phyloP scores from a whole-genome alignment of 78 protist genomes.

The Monosiga brevicollis region DNA sequence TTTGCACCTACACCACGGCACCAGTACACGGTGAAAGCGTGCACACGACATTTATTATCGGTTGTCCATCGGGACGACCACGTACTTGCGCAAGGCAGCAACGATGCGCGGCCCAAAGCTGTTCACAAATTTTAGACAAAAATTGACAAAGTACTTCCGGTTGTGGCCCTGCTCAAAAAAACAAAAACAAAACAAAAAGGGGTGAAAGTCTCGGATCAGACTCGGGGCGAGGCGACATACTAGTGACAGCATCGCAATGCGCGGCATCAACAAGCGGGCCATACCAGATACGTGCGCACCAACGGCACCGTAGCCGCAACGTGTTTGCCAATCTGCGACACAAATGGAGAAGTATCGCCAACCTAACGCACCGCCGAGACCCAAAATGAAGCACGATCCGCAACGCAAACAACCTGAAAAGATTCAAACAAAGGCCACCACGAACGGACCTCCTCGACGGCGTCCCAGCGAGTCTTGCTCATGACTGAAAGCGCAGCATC shows the following conservation, averaged over 20 bases:
- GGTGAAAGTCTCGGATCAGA: too few relatives aligned
- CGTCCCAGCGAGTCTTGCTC: not conserved
- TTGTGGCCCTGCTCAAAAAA: too few relatives aligned
- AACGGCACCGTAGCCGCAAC: not conserved
- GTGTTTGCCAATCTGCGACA: not conserved
- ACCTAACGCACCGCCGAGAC: too few relatives aligned
- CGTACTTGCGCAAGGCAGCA: not conserved
- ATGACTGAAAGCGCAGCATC: not conserved
- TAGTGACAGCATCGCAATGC: too few relatives aligned
- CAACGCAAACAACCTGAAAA: too few relatives aligned
- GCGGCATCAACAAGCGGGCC: too few relatives aligned
- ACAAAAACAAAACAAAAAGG: too few relatives aligned
- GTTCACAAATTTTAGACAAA: not conserved
- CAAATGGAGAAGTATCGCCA: not conserved
- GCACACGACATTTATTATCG: not conserved
- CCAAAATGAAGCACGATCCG: too few relatives aligned
- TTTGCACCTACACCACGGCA: too few relatives aligned
- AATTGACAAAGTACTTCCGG: not conserved
- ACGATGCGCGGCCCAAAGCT: not conserved
- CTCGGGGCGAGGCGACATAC: too few relatives aligned
- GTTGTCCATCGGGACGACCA: not conserved
- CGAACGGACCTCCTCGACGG: not conserved
- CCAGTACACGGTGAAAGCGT: too few relatives aligned
- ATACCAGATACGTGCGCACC: too few relatives aligned
- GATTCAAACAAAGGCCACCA: not conserved